These are phyloP conservation scores for Hanseniaspora meyeri DNA, from an alignment of 805 yeast species.

Conservation along the genomic window DNA sequence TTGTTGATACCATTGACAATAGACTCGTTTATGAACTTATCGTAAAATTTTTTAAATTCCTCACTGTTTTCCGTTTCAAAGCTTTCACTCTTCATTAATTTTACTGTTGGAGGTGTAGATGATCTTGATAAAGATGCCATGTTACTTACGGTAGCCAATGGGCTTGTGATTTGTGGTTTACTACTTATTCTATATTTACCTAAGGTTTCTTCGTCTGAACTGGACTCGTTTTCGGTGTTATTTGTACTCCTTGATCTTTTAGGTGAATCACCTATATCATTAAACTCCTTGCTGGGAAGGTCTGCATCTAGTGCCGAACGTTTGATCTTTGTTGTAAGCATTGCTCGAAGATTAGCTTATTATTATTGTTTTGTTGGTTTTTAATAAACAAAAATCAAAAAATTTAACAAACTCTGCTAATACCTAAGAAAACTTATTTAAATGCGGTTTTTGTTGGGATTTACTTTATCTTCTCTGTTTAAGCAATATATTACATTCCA, in stretches of 20 bases:
- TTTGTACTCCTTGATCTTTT: constrained; percentile 6
- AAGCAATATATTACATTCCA: neutral
- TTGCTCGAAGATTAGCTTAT: neutral
- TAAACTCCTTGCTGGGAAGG: constrained; percentile 1
- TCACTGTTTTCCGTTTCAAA: neutral
- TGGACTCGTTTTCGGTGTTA: neutral
- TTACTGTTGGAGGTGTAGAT: constrained; percentile 6
- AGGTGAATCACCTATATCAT: neutral
- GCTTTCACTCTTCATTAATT: neutral
- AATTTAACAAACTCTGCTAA: neutral
- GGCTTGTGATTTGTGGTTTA: constrained; percentile 5
- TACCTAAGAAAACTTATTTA: neutral
- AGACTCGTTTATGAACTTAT: constrained; percentile 1
- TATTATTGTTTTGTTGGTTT: neutral
- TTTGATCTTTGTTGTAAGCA: constrained; percentile 8
- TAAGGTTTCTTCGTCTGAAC: constrained; percentile 7
- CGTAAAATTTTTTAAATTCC: constrained; percentile 8
- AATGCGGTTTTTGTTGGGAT: neutral
- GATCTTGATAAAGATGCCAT: constrained; percentile 10
- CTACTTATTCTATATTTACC: neutral
- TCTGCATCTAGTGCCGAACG: constrained; percentile 12
- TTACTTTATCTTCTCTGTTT: neutral
- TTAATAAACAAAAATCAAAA: too few species aligned
- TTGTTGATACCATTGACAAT: constrained; percentile 1
- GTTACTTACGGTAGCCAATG: neutral